Percentiles rank a stretch among this genome's conserved stretches.
phyloP scores from a whole-genome alignment of 2,329 filamentous ascomycete genomes.

The Phoma herbarum region DNA sequence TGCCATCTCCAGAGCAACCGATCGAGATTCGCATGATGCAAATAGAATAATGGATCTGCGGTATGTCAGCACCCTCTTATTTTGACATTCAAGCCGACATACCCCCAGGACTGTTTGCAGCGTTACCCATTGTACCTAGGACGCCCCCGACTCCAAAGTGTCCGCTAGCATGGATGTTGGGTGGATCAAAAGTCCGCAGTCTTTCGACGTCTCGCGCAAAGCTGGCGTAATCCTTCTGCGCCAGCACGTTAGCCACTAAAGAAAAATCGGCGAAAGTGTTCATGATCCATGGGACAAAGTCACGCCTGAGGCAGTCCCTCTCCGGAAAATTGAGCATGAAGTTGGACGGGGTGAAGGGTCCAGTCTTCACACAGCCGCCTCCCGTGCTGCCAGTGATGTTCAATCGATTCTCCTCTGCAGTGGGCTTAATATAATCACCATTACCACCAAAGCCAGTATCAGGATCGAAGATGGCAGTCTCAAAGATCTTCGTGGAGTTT shows the following conservation, averaged over 20 bases:
- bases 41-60: slow-evolving; percentile 35
- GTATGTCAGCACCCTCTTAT: neutral
- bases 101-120: slow-evolving; percentile 45
- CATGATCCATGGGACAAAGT: slow-evolving; percentile 41
- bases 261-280: slow-evolving; percentile 31
- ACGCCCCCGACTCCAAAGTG: slow-evolving; percentile 51
- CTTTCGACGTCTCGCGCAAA: slow-evolving; percentile 40
- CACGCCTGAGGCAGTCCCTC: slow-evolving; percentile 42
- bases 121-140: slow-evolving; percentile 44
- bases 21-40: neutral
- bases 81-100: neutral
- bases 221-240: slow-evolving; percentile 37
- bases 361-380: slow-evolving; percentile 45
- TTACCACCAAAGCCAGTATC: slow-evolving; percentile 48
- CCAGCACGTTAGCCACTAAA: slow-evolving; percentile 33
- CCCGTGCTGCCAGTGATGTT: slow-evolving; percentile 40
- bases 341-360: slow-evolving; percentile 36
- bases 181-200: neutral
- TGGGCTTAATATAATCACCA: slow-evolving; percentile 38
- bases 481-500: slow-evolving; percentile 23
- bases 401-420: slow-evolving; percentile 35
- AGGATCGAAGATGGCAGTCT: slow-evolving; percentile 31
- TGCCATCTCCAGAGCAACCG: neutral
- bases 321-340: slow-evolving; percentile 38
- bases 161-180: slow-evolving; percentile 47